These are phyloP conservation scores for Penicillium nucicola DNA, from an alignment of 495 filamentous ascomycete genomes.

Conservation along the genomic window DNA sequence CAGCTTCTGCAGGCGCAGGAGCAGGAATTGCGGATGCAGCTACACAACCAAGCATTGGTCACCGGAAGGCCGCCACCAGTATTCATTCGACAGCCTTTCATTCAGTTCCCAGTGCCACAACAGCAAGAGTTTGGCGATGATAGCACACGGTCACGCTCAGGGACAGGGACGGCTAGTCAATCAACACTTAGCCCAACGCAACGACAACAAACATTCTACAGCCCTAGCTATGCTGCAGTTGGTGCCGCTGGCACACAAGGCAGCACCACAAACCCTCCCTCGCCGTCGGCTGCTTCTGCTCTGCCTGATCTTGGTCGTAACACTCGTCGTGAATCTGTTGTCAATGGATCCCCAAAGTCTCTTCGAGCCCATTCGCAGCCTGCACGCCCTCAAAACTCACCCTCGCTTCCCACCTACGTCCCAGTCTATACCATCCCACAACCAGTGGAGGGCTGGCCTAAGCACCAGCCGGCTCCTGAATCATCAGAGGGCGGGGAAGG, in stretches of 20 bases:
- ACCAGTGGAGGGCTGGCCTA: slow-evolving; percentile 29
- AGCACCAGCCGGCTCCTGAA: slow-evolving; percentile 29
- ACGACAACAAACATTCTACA: slow-evolving; percentile 47
- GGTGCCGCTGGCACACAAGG: slow-evolving; percentile 41
- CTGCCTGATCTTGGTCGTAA: slow-evolving; percentile 57
- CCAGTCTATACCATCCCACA: slow-evolving; percentile 38
- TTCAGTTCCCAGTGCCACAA: slow-evolving; percentile 42
- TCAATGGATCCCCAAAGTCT: slow-evolving; percentile 51
- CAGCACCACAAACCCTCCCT: slow-evolving; percentile 60
- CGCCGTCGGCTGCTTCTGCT: slow-evolving; percentile 52
- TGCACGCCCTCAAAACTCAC: slow-evolving; percentile 51
- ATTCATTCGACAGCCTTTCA: slow-evolving; percentile 46
- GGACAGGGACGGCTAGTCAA: slow-evolving; percentile 45
- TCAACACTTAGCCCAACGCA: slow-evolving; percentile 45
- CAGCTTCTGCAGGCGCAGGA: slow-evolving; percentile 65
- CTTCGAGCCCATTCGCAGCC: slow-evolving; percentile 66
- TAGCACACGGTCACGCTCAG: slow-evolving; percentile 38
- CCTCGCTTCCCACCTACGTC: slow-evolving; percentile 32
- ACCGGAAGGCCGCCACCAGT: slow-evolving; percentile 49
- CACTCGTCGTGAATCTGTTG: slow-evolving; percentile 53
- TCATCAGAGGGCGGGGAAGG: slow-evolving; percentile 34
- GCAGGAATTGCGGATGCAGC: slow-evolving; percentile 57
- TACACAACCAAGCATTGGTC: slow-evolving; percentile 56
- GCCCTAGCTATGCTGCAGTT: slow-evolving; percentile 45
- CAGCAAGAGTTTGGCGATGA: slow-evolving; percentile 41